These are phyloP conservation scores for Mycena sp. DNA, from an alignment of 1,284 basidiomycete species.

Conservation along the genomic window DNA sequence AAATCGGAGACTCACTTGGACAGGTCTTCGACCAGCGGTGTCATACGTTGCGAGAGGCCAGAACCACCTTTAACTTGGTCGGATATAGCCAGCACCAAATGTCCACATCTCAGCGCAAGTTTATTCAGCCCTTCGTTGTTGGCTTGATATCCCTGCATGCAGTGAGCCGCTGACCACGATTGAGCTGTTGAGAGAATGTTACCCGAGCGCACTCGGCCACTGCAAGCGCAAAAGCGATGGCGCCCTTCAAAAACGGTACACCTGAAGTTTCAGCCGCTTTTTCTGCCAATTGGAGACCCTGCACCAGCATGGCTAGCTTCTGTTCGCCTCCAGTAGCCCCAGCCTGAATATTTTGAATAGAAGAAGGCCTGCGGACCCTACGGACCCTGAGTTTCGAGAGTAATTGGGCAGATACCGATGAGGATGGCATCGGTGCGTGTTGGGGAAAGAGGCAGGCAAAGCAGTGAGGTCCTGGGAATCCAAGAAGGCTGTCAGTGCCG, in stretches of 20 bases:
- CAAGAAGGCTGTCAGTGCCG: no score
- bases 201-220: slow-evolving; percentile 6
- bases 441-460: no score
- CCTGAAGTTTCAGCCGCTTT: not conserved
- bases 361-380: no score
- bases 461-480: no score
- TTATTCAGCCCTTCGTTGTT: slow-evolving; percentile 14
- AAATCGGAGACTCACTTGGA: not conserved
- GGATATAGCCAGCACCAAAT: not conserved
- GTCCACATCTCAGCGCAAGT: not conserved
- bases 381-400: no score
- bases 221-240: not conserved
- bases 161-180: not conserved
- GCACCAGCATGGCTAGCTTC: slow-evolving; percentile 5
- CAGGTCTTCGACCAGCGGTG: slow-evolving; percentile 1
- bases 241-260: slow-evolving; percentile 7
- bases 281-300: not conserved
- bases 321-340: no score
- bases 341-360: no score
- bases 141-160: not conserved
- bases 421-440: no score
- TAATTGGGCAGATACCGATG: no score
- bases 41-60: not conserved
- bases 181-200: not conserved
- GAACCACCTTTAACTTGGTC: not conserved